Base-by-base conservation (phyloP, 768 basidiomycete genomes). In the Trametes cubensis region DNA sequence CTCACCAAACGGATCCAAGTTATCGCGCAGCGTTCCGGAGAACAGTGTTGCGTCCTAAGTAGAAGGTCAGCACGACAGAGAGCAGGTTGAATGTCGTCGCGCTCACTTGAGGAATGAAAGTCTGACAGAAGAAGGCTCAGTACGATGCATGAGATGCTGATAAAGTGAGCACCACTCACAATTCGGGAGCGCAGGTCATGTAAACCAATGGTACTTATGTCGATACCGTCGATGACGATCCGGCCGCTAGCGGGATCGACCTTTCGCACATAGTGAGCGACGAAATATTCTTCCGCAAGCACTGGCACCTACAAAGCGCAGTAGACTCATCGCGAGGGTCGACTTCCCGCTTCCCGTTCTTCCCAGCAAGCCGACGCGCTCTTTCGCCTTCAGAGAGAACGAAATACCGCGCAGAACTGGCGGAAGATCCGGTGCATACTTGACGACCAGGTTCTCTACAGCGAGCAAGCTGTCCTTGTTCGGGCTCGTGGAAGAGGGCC, bases 161-260 rank as follows among this genome's bases (percentile, higher is more conserved):
- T n/a, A n/a, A n/a, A n/a, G n/a, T n/a, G n/a, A n/a, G n/a, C n/a
- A n/a, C n/a, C 3, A 75, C 85, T 71, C 70, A 89, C 88, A 73
- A 90, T 66, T 63, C 87, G 83, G 1, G 89, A 88, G n/a, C 90
- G 81, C 63, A 95, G 70, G 71, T 94, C 94, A 69, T 93, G 85
- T 18, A 95, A 75, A 14, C 94, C 93, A 58, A 97, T 94, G 4
- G 78, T 87, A 1, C 88, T 87, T 54, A 94, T 92, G 69, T 95
- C 94, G 60, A 95, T 87, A 5, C 93, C 94, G 63, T 95, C 94
- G 20, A 96, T 86, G 48, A 90, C 30, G 53, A 97, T 94, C 23
- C 80, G 81, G 0, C 95, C 95, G 17, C 76, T 77, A 3, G 80
- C 76, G 1, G 94, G 92, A 69, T 96, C 94, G 18, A 87, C 84